Conservation (phyloP, 2,329 filamentous ascomycete genomes). For the Penicillium verrucosum region DNA sequence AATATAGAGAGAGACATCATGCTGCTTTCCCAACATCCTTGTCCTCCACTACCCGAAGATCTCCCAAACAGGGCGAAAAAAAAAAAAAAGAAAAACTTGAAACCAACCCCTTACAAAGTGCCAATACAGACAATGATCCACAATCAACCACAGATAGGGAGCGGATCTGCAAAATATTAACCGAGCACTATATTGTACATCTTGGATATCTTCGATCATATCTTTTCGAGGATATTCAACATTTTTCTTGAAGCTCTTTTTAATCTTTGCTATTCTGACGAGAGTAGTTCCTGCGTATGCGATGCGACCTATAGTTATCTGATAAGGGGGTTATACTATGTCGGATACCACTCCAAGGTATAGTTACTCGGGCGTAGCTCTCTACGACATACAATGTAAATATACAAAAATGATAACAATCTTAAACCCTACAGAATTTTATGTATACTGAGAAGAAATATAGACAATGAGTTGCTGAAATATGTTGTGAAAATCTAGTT, state of each 20-base stretch:
- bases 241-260: constrained; percentile 54
- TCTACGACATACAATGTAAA: too few relatives aligned
- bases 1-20: constrained; percentile 7
- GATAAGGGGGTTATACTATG: too few relatives aligned
- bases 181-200: background rate
- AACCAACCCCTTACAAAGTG: constrained; percentile 50
- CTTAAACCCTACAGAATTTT: too few relatives aligned
- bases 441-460: too few relatives aligned
- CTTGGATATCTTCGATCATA: constrained; percentile 17
- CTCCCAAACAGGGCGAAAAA: constrained; percentile 53
- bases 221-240: constrained; percentile 56
- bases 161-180: constrained; percentile 40
- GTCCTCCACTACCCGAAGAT: constrained; percentile 27
- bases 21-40: constrained; percentile 18
- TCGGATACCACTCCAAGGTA: too few relatives aligned
- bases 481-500: constrained; percentile 4
- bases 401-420: too few relatives aligned
- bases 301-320: background rate
- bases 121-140: constrained; percentile 55
- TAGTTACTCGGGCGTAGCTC: too few relatives aligned
- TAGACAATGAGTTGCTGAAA: background rate
- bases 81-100: constrained; percentile 46
- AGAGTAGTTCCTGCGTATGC: background rate
- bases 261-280: constrained; percentile 12
- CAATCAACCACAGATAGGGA: constrained; percentile 49